Percentiles rank a stretch among this genome's conserved stretches.
These are phyloP conservation scores for Torulaspora microellipsoides DNA, from an alignment of 805 yeast species.

Conservation along the genomic window DNA sequence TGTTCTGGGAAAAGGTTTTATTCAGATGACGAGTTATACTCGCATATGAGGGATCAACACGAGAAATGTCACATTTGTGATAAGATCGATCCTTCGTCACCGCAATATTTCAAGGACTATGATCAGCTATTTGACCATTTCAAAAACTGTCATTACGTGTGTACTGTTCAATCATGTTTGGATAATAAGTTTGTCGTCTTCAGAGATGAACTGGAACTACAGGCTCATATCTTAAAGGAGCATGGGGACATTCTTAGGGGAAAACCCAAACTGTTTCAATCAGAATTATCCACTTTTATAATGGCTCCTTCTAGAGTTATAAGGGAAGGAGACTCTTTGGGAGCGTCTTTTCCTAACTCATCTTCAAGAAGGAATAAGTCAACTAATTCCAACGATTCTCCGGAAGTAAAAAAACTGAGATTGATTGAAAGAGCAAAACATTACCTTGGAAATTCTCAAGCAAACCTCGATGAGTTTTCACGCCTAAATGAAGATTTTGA, in stretches of 20 bases:
- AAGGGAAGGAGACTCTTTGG: constrained; percentile 17
- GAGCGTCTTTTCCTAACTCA: constrained; percentile 2
- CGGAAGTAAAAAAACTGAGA: constrained; percentile 51
- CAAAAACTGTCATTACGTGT: constrained; percentile 63
- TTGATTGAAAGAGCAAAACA: constrained; percentile 83
- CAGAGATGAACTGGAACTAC: constrained; percentile 75
- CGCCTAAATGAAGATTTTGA: constrained; percentile 46
- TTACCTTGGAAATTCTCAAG: constrained; percentile 54
- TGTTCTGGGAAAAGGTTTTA: constrained; percentile 74
- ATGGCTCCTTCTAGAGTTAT: constrained; percentile 31
- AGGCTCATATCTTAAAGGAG: constrained; percentile 80
- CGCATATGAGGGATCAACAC: constrained; percentile 79
- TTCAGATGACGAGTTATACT: constrained; percentile 77
- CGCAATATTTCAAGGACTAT: constrained; percentile 75
- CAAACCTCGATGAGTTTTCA: constrained; percentile 46
- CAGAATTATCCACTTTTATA: constrained; percentile 60
- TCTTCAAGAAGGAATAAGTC: constrained; percentile 20
- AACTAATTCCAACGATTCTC: constrained; percentile 38
- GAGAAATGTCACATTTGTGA: constrained; percentile 92
- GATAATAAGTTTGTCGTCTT: constrained; percentile 92
- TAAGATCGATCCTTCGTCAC: constrained; percentile 51
- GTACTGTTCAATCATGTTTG: constrained; percentile 71
- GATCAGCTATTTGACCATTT: constrained; percentile 74
- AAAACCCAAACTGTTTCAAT: constrained; percentile 42
- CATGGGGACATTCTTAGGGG: constrained; percentile 44